Base-by-base conservation (phyloP, 371 early-diverging fungal genomes). In the Gilbertella persicaria region DNA sequence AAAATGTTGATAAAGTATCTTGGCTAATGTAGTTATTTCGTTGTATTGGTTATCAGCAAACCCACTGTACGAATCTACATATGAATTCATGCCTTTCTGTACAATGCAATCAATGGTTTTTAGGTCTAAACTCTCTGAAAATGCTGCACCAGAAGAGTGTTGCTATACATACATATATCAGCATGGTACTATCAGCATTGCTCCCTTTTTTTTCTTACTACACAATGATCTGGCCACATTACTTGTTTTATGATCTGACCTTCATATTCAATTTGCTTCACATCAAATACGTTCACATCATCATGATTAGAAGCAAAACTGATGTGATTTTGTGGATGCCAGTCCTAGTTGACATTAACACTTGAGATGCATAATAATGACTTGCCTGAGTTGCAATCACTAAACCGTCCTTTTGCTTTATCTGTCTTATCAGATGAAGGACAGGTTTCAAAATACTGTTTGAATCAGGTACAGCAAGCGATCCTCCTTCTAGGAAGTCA, bases 191-290 rank as follows among this genome's bases (percentile, higher is more conserved):
- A 33, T 12, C n/a, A 26, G 14, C 2, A 38, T 16, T 12, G 38
- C 0, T 1, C 23, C 4, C 1, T 33, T 17, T 3, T 26, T 19
- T 25, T 8, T 14, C 51, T 58, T 72, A 76, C 76, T 53, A 77
- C 71, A 21, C 77, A 77, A 38, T 77, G 77, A 24, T 60, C 64
- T 0, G 77, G 73, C 77, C 77, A 77, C 40, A 77, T 48, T 0
- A 57, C 50, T 53, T 77, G 77, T 2, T 40, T 17, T 13, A 37
- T 16, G 13, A 44, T 42, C 28, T 20, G 36, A 4, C 70, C 71
- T 19, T 64, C 62, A 40, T 73, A 59, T 8, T 70, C 57, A 8
- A 77, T 58, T 14, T 42, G 52, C 2, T 63, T 54, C 2, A 55
- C 37, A 6, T 70, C 67, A 50, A 73, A 73, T 2, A 62, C 57